Evolutionary conservation across 768 basidiomycete species (phyloP).

Genomic region (Amanita fuliginea): DNA sequence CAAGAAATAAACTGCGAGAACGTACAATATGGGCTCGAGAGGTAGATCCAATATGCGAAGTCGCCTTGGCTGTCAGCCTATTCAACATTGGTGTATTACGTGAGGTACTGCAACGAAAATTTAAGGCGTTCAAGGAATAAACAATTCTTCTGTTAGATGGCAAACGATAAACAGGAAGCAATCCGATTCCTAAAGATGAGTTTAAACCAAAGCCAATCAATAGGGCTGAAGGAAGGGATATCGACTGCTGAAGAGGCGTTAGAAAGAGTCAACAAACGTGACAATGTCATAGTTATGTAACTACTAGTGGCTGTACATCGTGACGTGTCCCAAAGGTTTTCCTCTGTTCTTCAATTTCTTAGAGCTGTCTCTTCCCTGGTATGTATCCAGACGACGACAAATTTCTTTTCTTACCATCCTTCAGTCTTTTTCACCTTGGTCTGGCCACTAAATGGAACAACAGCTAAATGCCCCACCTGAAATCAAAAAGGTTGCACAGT

Average conservation of each 20-base stretch:
- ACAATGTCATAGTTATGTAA: neutral
- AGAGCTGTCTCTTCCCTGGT: neutral
- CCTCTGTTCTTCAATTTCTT: neutral
- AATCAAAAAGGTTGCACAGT: slow-evolving; percentile 74
- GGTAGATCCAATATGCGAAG: slow-evolving; percentile 32
- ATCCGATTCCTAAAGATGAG: slow-evolving; percentile 20
- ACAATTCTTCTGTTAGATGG: slow-evolving; percentile 19
- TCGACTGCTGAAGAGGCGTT: slow-evolving; percentile 21
- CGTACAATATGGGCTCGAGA: slow-evolving; percentile 16
- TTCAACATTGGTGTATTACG: slow-evolving; percentile 51
- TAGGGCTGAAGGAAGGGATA: slow-evolving; percentile 23
- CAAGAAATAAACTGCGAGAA: slow-evolving; percentile 16
- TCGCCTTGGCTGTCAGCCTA: slow-evolving; percentile 43
- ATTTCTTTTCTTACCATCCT: neutral
- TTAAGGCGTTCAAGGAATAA: neutral
- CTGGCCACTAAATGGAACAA: slow-evolving; percentile 40
- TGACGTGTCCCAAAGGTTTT: slow-evolving; percentile 5
- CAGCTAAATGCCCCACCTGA: slow-evolving; percentile 75
- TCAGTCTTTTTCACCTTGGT: neutral
- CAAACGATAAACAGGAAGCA: slow-evolving; percentile 25
- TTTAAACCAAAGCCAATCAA: slow-evolving; percentile 24
- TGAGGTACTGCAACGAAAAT: slow-evolving; percentile 21
- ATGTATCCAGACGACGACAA: neutral
- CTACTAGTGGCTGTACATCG: neutral
- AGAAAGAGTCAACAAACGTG: slow-evolving; percentile 7